Evolutionary conservation across 768 basidiomycete genomes (phyloP).

Genomic region (Mycena galericulata): DNA sequence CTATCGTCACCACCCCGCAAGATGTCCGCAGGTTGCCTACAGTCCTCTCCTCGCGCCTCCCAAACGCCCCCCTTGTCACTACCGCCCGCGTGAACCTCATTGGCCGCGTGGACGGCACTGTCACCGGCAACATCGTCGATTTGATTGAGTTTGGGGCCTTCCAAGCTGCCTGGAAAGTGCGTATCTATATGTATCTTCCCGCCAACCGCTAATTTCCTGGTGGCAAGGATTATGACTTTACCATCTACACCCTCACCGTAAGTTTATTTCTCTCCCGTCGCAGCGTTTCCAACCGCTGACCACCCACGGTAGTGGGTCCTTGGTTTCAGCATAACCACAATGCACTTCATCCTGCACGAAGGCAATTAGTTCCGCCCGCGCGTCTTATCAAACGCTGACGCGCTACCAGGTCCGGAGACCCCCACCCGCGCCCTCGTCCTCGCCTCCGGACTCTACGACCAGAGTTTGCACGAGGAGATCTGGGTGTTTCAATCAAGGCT

Average conservation of each 20-base stretch:
- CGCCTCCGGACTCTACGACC: constrained; percentile 61
- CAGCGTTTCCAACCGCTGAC: too few relatives aligned
- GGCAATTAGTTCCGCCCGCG: constrained; percentile 54
- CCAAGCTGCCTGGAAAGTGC: constrained; percentile 68
- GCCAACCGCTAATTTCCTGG: not conserved
- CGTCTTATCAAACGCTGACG: not conserved
- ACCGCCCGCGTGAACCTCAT: constrained; percentile 62
- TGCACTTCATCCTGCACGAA: constrained; percentile 70
- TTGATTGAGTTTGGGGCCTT: constrained; percentile 66
- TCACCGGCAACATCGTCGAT: constrained; percentile 68
- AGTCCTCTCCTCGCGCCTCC: constrained; percentile 56
- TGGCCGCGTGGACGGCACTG: constrained; percentile 51
- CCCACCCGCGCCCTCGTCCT: constrained; percentile 64
- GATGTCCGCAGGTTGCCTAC: constrained; percentile 66
- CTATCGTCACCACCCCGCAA: constrained; percentile 66
- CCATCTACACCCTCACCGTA: constrained; percentile 66
- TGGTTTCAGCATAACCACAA: constrained; percentile 42
- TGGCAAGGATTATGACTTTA: constrained; percentile 67
- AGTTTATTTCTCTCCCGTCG: too few relatives aligned
- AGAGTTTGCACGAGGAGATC: constrained; percentile 74
- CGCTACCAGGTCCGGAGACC: constrained; percentile 57
- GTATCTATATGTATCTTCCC: constrained; percentile 33
- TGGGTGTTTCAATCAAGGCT: constrained; percentile 82
- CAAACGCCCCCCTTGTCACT: constrained; percentile 63
- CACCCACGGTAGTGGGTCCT: constrained; percentile 53